These are phyloP conservation scores for Antrodiella citrinella DNA, from an alignment of 768 basidiomycete genomes.

Conservation along the genomic window DNA sequence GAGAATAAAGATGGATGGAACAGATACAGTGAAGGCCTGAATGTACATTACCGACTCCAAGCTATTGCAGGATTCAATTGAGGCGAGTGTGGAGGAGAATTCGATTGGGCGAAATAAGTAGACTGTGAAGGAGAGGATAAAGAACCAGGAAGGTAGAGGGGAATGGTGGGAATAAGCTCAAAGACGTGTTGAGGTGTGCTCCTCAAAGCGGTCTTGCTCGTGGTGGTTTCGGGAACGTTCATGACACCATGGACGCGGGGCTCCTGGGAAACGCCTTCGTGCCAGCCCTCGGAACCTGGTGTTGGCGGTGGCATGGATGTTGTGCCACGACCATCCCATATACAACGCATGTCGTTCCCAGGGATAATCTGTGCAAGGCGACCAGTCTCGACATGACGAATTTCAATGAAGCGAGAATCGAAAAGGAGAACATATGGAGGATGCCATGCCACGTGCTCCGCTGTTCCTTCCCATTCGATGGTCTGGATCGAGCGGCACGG, in stretches of 20 bases:
- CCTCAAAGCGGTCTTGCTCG: slow-evolving; percentile 34
- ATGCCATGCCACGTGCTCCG: slow-evolving; percentile 84
- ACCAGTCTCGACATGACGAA: slow-evolving; percentile 77
- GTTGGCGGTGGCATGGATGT: slow-evolving; percentile 22
- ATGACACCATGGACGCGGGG: slow-evolving; percentile 85
- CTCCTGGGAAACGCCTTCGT: slow-evolving; percentile 55
- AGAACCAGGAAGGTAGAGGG: slow-evolving; percentile 51
- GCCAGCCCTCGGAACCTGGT: slow-evolving; percentile 39
- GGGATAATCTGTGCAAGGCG: slow-evolving; percentile 76
- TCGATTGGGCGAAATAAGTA: slow-evolving; percentile 26
- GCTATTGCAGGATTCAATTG: slow-evolving; percentile 22
- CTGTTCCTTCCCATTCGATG: slow-evolving; percentile 93
- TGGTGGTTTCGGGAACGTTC: slow-evolving; percentile 37
- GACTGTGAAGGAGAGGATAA: slow-evolving; percentile 31
- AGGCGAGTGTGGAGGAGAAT: slow-evolving; percentile 31
- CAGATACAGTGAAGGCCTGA: not conserved
- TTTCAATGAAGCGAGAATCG: slow-evolving; percentile 84
- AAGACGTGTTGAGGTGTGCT: slow-evolving; percentile 67
- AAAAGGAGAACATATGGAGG: slow-evolving; percentile 84
- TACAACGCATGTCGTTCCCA: slow-evolving; percentile 74
- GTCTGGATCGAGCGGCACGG: slow-evolving; percentile 62
- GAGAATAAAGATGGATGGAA: not conserved
- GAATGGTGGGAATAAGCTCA: slow-evolving; percentile 71
- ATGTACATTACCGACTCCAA: slow-evolving; percentile 9
- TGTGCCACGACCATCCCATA: slow-evolving; percentile 78